phyloP scores from a whole-genome alignment of 2,329 filamentous ascomycete genomes.

The Colletotrichum lini region DNA sequence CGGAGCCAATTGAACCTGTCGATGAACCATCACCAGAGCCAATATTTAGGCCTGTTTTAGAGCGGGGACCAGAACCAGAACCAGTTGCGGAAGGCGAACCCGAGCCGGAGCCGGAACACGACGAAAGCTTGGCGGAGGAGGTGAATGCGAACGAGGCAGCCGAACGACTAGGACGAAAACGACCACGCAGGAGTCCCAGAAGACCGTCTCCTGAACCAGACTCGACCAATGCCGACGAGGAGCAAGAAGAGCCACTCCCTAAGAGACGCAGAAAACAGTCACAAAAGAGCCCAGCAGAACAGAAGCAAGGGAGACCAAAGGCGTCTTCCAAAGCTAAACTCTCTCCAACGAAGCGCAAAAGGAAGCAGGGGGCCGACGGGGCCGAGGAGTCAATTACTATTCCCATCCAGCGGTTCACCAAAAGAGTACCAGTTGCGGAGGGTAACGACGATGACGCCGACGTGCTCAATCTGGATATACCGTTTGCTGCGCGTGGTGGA shows the following conservation, averaged over 20 bases:
- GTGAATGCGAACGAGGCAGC: slow-evolving; percentile 61
- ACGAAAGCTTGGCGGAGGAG: slow-evolving; percentile 57
- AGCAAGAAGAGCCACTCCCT: slow-evolving; percentile 48
- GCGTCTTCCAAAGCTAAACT: slow-evolving; percentile 40
- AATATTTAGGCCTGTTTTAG: background rate
- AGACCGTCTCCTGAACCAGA: slow-evolving; percentile 60
- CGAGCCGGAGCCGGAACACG: slow-evolving; percentile 9
- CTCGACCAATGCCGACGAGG: slow-evolving; percentile 51
- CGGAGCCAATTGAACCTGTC: background rate
- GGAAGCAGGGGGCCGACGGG: slow-evolving; percentile 39
- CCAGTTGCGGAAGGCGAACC: slow-evolving; percentile 14
- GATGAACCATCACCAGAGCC: background rate
- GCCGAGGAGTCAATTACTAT: slow-evolving; percentile 60
- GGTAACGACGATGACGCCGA: slow-evolving; percentile 59
- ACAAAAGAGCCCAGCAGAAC: slow-evolving; percentile 58
- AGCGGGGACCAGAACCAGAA: slow-evolving; percentile 7
- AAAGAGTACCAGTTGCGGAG: slow-evolving; percentile 56
- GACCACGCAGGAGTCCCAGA: slow-evolving; percentile 55
- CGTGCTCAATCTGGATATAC: slow-evolving; percentile 65
- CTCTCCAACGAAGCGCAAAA: slow-evolving; percentile 45
- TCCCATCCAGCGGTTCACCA: slow-evolving; percentile 74
- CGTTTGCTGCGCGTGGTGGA: slow-evolving; percentile 66
- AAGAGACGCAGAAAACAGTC: slow-evolving; percentile 56
- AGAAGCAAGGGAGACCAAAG: slow-evolving; percentile 53
- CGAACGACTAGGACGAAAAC: slow-evolving; percentile 58